Conservation (phyloP, 108 stramenopile species). For the Cyclotella cryptica region DNA sequence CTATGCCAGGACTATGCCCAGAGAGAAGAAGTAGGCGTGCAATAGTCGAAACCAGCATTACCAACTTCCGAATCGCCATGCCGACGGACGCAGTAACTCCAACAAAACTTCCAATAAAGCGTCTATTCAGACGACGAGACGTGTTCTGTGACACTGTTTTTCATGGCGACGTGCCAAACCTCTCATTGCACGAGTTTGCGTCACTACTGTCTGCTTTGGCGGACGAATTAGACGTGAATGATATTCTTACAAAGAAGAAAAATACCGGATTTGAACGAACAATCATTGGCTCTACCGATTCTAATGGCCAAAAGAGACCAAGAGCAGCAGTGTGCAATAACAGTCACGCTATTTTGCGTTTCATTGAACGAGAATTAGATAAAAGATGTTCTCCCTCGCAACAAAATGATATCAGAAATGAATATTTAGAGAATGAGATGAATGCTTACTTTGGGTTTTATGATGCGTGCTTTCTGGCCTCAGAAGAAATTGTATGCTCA, state of each 20-base stretch:
- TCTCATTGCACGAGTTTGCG: neutral
- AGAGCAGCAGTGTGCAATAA: constrained; percentile 22
- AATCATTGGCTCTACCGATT: neutral
- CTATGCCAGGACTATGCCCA: too few relatives aligned
- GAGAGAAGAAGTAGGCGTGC: too few relatives aligned
- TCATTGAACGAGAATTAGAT: constrained; percentile 31
- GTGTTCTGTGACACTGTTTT: neutral
- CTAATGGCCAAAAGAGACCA: constrained; percentile 16
- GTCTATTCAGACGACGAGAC: constrained; percentile 3
- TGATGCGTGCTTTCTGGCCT: constrained; percentile 21
- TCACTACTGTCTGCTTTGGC: neutral
- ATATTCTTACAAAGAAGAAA: neutral
- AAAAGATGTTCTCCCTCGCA: constrained; percentile 16
- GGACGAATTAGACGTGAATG: neutral
- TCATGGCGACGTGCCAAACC: constrained; percentile 4
- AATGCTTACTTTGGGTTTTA: constrained; percentile 33
- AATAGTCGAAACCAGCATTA: neutral
- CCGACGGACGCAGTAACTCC: neutral
- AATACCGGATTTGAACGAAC: too few relatives aligned
- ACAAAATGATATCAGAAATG: neutral
- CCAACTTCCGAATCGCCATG: neutral
- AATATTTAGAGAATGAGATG: constrained; percentile 26
- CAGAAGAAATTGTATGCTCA: constrained; percentile 38
- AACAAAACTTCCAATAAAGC: neutral
- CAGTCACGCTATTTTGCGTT: constrained; percentile 41